Percentiles rank a stretch among this genome's conserved stretches.
Conservation (phyloP, 2,329 filamentous ascomycete genomes). For the Aspergillus latus region DNA sequence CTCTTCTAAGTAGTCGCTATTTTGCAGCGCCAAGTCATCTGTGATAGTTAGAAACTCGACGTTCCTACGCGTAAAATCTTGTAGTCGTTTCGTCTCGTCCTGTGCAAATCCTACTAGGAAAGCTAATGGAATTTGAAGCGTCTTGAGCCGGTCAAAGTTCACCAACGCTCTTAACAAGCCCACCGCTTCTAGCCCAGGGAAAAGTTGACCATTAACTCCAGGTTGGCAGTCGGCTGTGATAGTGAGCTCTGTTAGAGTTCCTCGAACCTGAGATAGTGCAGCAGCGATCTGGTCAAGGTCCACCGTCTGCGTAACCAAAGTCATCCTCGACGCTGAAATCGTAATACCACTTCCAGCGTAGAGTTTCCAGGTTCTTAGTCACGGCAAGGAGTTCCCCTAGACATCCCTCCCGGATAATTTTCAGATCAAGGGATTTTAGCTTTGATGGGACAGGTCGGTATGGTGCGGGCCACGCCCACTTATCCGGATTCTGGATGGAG, state of each 20-base stretch:
- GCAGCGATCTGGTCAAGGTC: conserved; percentile 20
- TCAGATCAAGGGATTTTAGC: conserved; percentile 16
- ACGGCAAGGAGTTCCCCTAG: conserved; percentile 2
- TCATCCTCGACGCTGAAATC: conserved; percentile 5
- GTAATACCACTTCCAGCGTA: conserved; percentile 19
- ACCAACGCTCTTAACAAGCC: conserved; percentile 2
- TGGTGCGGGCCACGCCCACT: conserved; percentile 19
- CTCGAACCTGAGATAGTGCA: conserved; percentile 20
- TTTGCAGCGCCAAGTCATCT: conserved; percentile 17
- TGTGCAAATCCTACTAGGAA: conserved; percentile 11
- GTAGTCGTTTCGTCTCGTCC: conserved; percentile 5
- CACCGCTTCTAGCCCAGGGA: neutral
- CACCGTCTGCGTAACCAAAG: conserved; percentile 10
- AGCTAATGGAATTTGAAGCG: conserved; percentile 6
- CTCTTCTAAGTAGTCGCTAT: neutral
- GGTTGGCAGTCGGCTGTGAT: conserved; percentile 12
- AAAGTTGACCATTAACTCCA: neutral
- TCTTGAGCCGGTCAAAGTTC: conserved; percentile 4
- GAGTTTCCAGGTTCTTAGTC: conserved; percentile 10
- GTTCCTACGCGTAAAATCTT: conserved; percentile 18
- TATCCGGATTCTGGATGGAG: conserved; percentile 19
- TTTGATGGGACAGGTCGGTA: conserved; percentile 8
- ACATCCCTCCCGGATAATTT: conserved; percentile 11
- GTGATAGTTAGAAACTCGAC: conserved; percentile 21
- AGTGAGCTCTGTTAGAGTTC: conserved; percentile 21